phyloP scores from a whole-genome alignment of 2,329 filamentous ascomycete genomes.

The Cryphonectria parasitica region DNA sequence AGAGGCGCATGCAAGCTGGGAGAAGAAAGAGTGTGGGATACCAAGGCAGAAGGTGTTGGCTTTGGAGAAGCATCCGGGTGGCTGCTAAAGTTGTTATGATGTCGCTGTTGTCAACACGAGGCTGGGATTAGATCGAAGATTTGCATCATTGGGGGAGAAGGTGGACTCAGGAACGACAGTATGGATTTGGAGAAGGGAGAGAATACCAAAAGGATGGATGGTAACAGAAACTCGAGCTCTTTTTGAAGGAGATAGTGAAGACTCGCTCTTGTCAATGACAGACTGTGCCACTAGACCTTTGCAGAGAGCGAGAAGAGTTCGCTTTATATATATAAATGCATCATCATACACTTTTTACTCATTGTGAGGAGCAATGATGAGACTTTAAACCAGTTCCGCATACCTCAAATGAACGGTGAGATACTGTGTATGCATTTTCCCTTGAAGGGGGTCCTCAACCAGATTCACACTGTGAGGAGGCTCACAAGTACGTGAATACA shows the following conservation, averaged over 20 bases:
- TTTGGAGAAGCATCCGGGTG: background rate
- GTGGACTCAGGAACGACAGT: background rate
- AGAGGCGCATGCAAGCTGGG: too few relatives aligned
- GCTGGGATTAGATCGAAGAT: too few relatives aligned
- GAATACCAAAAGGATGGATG: background rate
- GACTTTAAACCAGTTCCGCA: background rate
- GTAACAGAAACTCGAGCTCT: background rate
- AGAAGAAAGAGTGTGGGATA: background rate
- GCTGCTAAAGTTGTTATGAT: background rate
- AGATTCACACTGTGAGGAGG: too few relatives aligned
- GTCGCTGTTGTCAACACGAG: background rate
- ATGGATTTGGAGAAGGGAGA: background rate
- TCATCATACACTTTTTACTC: background rate
- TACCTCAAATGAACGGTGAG: background rate
- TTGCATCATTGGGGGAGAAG: background rate
- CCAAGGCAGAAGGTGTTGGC: background rate
- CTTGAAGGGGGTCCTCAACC: too few relatives aligned
- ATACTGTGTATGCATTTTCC: background rate
- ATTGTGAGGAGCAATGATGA: background rate
- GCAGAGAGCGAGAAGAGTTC: too few relatives aligned
- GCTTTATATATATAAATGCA: background rate
- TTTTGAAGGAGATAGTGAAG: background rate
- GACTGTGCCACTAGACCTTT: background rate
- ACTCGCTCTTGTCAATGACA: too few relatives aligned
- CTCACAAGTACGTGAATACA: background rate